Evolutionary conservation across 768 basidiomycete genomes (phyloP).

Genomic region (Leccinum broughii): DNA sequence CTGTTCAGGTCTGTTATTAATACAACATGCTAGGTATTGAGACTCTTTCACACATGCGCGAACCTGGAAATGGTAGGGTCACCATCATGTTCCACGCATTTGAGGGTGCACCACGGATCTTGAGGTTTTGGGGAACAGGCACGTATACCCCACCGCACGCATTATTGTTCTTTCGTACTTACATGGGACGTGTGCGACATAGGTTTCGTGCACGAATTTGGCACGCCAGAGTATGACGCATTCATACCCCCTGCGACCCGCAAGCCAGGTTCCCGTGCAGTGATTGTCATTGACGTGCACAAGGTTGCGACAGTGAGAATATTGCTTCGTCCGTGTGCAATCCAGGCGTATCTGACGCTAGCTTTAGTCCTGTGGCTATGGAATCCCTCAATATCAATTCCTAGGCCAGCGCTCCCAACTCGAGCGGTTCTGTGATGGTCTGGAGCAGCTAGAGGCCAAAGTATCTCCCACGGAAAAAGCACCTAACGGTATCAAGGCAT

Average conservation of each 20-base stretch:
- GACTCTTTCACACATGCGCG: slow-evolving; percentile 60
- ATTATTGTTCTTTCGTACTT: neutral
- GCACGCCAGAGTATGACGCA: slow-evolving; percentile 57
- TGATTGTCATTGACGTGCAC: slow-evolving; percentile 60
- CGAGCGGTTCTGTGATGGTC: slow-evolving; percentile 43
- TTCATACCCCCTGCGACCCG: slow-evolving; percentile 48
- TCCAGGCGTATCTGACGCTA: neutral
- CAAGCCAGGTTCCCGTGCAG: slow-evolving; percentile 57
- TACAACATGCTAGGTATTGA: slow-evolving; percentile 43
- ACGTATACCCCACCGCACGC: slow-evolving; percentile 7
- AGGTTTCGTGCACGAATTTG: slow-evolving; percentile 65
- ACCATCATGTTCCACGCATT: slow-evolving; percentile 65
- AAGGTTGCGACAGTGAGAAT: slow-evolving; percentile 51
- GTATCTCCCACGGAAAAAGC: slow-evolving; percentile 24
- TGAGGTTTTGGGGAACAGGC: slow-evolving; percentile 63
- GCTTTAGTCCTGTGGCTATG: slow-evolving; percentile 65
- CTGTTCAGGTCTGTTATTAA: neutral
- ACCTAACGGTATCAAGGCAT: slow-evolving; percentile 49
- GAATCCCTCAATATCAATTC: slow-evolving; percentile 61
- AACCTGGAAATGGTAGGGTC: slow-evolving; percentile 55
- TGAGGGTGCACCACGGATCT: slow-evolving; percentile 56
- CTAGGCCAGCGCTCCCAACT: slow-evolving; percentile 54
- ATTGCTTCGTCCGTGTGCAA: neutral
- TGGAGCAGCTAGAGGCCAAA: slow-evolving; percentile 44
- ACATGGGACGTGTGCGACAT: neutral